Percentiles rank a stretch among this genome's conserved stretches.
phyloP scores from a whole-genome alignment of 2,329 filamentous ascomycete species.

The Ilyonectria sp. region DNA sequence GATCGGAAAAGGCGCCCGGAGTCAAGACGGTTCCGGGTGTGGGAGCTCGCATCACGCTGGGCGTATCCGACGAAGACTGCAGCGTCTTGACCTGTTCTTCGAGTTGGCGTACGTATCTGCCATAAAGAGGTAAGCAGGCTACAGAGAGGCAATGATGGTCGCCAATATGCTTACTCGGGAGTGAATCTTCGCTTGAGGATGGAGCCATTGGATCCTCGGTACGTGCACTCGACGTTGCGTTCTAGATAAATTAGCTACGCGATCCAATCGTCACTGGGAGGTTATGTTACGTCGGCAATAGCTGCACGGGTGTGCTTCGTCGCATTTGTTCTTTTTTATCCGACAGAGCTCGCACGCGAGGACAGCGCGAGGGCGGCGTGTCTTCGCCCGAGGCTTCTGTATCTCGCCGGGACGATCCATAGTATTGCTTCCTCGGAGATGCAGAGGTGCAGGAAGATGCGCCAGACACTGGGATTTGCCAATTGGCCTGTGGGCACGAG shows the following conservation, averaged over 20 bases:
- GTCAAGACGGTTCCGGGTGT: background rate
- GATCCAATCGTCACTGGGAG: background rate
- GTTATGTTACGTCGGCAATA: conserved; percentile 36
- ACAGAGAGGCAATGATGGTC: background rate
- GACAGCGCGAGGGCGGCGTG: conserved; percentile 56
- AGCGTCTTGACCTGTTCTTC: conserved; percentile 44
- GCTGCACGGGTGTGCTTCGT: conserved; percentile 57
- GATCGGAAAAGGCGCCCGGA: conserved; percentile 11
- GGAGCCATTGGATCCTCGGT: conserved; percentile 39
- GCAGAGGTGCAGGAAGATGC: too few relatives aligned
- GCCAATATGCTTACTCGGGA: conserved; percentile 8
- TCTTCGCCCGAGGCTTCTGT: conserved; percentile 18
- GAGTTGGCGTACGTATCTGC: conserved; percentile 45
- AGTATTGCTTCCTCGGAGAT: background rate
- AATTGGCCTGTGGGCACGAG: background rate
- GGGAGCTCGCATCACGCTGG: background rate
- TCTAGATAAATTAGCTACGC: conserved; percentile 20
- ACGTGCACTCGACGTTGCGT: conserved; percentile 47
- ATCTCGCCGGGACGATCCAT: conserved; percentile 17
- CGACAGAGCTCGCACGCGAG: conserved; percentile 63
- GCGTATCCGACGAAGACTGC: conserved; percentile 18
- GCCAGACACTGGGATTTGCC: too few relatives aligned
- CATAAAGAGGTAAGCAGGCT: background rate
- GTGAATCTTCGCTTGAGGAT: conserved; percentile 13
- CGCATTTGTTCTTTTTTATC: conserved; percentile 64